Conservation (phyloP, 2,329 filamentous ascomycete genomes). For the Hirsutella rhossiliensis region DNA sequence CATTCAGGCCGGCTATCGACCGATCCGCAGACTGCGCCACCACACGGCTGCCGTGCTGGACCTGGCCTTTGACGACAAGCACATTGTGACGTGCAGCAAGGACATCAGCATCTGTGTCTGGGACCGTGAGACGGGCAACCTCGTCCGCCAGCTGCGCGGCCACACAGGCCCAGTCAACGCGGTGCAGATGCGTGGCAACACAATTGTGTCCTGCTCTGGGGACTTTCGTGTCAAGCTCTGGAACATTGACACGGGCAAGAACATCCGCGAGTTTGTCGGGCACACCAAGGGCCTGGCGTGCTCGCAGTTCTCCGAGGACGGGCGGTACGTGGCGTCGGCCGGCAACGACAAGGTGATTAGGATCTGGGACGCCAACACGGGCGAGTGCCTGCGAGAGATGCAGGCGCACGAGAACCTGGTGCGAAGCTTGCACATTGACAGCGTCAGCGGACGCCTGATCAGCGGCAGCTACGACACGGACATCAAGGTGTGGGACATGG, state of each 20-base stretch:
- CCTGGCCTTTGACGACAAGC: conserved; percentile 79
- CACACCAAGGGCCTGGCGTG: conserved; percentile 92
- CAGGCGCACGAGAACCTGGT: conserved; percentile 78
- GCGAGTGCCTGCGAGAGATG: conserved; percentile 69
- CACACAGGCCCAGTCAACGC: conserved; percentile 92
- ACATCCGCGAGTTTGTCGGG: conserved; percentile 79
- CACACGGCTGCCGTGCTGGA: conserved; percentile 88
- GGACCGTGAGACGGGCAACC: conserved; percentile 67
- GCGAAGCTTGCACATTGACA: conserved; percentile 82
- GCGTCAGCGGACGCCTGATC: conserved; percentile 70
- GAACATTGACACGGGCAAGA: conserved; percentile 82
- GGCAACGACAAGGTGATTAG: conserved; percentile 94
- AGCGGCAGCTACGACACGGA: conserved; percentile 92
- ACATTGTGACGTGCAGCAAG: conserved; percentile 96
- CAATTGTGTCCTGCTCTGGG: conserved; percentile 85
- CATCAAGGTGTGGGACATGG: conserved; percentile 88
- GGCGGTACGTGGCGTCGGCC: conserved; percentile 83
- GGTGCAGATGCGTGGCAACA: conserved; percentile 86
- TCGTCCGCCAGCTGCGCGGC: conserved; percentile 70
- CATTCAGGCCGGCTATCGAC: conserved; percentile 64
- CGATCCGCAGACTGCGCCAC: conserved; percentile 63
- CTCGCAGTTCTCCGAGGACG: conserved; percentile 91
- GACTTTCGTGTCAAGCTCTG: conserved; percentile 91
- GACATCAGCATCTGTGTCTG: conserved; percentile 90
- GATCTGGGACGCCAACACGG: conserved; percentile 89